Evolutionary conservation across 2,329 filamentous ascomycete genomes (phyloP).

Genomic region (Aspergillus caelatus): DNA sequence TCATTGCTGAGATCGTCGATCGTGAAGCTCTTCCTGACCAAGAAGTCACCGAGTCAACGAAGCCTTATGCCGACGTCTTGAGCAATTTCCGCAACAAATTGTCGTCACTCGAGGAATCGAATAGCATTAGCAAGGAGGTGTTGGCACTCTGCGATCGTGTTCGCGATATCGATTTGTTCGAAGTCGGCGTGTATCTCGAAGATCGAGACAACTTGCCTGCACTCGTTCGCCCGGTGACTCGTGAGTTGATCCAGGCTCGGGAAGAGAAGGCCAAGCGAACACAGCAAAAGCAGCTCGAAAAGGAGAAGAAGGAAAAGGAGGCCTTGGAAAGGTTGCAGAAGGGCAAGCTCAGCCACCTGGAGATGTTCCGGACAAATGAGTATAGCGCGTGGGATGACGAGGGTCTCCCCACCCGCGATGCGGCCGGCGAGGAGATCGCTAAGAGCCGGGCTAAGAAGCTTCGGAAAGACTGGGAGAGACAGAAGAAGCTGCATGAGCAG

Average conservation of each 20-base stretch:
- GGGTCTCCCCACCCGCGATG: constrained; percentile 6
- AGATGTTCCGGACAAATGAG: constrained; percentile 39
- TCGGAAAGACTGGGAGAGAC: constrained; percentile 55
- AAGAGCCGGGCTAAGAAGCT: constrained; percentile 8
- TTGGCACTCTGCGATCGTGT: constrained; percentile 77
- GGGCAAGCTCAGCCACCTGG: constrained; percentile 57
- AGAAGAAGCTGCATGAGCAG: constrained; percentile 54
- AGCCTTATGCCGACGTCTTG: constrained; percentile 53
- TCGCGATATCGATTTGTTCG: constrained; percentile 78
- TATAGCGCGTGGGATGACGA: constrained; percentile 10
- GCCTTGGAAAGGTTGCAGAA: constrained; percentile 58
- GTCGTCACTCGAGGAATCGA: constrained; percentile 43
- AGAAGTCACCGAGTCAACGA: constrained; percentile 29
- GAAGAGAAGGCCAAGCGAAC: constrained; percentile 57
- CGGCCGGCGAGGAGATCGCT: constrained; percentile 5
- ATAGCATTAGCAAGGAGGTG: constrained; percentile 69
- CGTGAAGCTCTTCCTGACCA: constrained; percentile 27
- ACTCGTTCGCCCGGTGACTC: constrained; percentile 69
- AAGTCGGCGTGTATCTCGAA: constrained; percentile 84
- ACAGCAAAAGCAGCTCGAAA: constrained; percentile 51
- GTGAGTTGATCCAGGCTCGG: constrained; percentile 57
- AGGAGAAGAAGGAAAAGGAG: constrained; percentile 49
- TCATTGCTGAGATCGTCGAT: constrained; percentile 44
- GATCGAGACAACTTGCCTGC: constrained; percentile 72
- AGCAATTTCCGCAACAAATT: constrained; percentile 46